Evolutionary conservation across 352 stramenopile genomes (phyloP).

Genomic region (Globisporangium canariense): DNA sequence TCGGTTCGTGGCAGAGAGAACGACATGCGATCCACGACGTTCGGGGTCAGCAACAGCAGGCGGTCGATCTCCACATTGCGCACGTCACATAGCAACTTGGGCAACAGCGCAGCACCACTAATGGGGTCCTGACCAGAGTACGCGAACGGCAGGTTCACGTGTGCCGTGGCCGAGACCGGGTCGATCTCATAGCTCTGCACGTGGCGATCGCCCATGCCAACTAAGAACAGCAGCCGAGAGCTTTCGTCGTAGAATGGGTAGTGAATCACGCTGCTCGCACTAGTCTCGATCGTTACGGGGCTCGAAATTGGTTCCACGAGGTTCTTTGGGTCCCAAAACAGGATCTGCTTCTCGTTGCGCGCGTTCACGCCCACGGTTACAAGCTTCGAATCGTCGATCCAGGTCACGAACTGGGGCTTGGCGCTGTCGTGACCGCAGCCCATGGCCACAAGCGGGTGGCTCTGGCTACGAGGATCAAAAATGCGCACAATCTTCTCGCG

Average conservation of each 20-base stretch:
- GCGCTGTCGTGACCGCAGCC: constrained; percentile 65
- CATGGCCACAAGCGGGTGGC: constrained; percentile 56
- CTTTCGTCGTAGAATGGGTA: constrained; percentile 66
- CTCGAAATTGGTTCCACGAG: constrained; percentile 59
- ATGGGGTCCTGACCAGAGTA: constrained; percentile 49
- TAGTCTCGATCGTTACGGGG: constrained; percentile 33
- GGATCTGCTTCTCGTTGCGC: constrained; percentile 63
- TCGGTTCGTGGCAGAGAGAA: constrained; percentile 67
- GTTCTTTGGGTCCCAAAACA: constrained; percentile 70
- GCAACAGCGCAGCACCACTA: constrained; percentile 53
- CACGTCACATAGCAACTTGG: constrained; percentile 63
- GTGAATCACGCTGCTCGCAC: constrained; percentile 41
- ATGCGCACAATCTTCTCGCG: constrained; percentile 71
- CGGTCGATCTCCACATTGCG: constrained; percentile 60
- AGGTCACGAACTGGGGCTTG: constrained; percentile 70
- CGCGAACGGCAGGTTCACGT: constrained; percentile 66
- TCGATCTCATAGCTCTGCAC: constrained; percentile 79
- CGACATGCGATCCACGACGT: constrained; percentile 47
- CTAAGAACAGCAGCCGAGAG: constrained; percentile 66
- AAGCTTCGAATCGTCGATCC: constrained; percentile 38
- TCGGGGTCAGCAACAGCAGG: constrained; percentile 58
- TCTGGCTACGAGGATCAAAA: constrained; percentile 53
- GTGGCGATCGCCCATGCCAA: constrained; percentile 57
- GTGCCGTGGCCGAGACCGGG: constrained; percentile 26
- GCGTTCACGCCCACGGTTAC: constrained; percentile 56